A percentile compares a stretch with the other conserved stretches of the same genome.
These are phyloP conservation scores for Suaeda aralocaspica DNA, from an alignment of 148 eudicot species.

Conservation along the genomic window DNA sequence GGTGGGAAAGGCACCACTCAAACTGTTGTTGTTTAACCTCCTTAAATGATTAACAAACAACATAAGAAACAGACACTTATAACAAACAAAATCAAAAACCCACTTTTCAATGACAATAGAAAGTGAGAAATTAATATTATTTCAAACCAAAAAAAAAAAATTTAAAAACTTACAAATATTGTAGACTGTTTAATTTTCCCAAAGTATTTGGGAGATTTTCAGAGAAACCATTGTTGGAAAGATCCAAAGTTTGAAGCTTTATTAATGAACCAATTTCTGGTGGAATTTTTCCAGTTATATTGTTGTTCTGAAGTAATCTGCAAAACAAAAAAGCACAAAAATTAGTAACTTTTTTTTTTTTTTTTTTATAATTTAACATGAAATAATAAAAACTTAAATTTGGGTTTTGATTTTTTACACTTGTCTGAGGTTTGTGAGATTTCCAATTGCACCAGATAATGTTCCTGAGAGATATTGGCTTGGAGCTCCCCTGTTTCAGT, in stretches of 20 bases:
- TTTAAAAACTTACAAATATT: slow-evolving; percentile 57
- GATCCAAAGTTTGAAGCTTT: slow-evolving; percentile 79
- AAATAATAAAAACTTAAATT: neutral
- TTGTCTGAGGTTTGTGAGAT: slow-evolving; percentile 82
- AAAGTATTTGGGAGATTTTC: slow-evolving; percentile 63
- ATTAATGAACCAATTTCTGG: slow-evolving; percentile 58
- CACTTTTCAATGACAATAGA: neutral
- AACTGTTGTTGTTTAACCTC: slow-evolving; percentile 85
- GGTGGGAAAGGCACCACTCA: slow-evolving; percentile 71
- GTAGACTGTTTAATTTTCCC: slow-evolving; percentile 51
- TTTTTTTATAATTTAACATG: too few relatives aligned
- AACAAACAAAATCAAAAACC: slow-evolving; percentile 11
- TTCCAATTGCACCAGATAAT: slow-evolving; percentile 61
- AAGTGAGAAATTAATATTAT: neutral
- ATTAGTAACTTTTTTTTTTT: neutral
- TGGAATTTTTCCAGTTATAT: slow-evolving; percentile 81
- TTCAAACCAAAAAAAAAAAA: neutral
- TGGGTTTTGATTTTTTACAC: slow-evolving; percentile 44
- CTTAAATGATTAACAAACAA: slow-evolving; percentile 29
- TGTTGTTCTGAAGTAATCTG: slow-evolving; percentile 85
- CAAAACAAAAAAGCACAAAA: neutral
- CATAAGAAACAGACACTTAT: slow-evolving; percentile 18
- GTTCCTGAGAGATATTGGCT: slow-evolving; percentile 86
- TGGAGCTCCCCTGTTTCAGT: slow-evolving; percentile 71
- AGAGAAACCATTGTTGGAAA: slow-evolving; percentile 68